phyloP scores from a whole-genome alignment of 306 rosid genomes.

The Prunus salicina region DNA sequence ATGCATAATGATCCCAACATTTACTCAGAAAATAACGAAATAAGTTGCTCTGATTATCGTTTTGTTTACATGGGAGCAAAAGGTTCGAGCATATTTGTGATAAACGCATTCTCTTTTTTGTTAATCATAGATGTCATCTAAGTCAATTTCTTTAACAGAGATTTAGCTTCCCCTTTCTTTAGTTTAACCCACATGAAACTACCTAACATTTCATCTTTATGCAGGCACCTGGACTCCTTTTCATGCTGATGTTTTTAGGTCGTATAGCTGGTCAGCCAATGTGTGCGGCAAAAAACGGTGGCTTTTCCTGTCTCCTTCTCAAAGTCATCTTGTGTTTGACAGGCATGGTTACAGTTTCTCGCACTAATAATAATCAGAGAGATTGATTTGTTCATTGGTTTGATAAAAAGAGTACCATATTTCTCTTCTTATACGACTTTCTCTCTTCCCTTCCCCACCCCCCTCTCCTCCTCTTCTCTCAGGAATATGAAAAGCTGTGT shows the following conservation, averaged over 20 bases:
- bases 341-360: constrained; percentile 47
- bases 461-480: neutral
- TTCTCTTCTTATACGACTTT: neutral
- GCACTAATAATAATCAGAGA: neutral
- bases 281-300: constrained; percentile 89
- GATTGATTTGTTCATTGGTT: neutral
- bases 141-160: constrained; percentile 12
- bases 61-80: constrained; percentile 88
- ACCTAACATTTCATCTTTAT: constrained; percentile 26
- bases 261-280: constrained; percentile 95
- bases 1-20: constrained; percentile 60
- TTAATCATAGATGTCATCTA: neutral
- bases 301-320: constrained; percentile 85
- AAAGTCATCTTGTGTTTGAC: constrained; percentile 74
- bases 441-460: neutral
- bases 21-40: constrained; percentile 50
- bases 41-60: constrained; percentile 93
- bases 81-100: constrained; percentile 46
- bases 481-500: constrained; percentile 72
- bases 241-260: constrained; percentile 96
- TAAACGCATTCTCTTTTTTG: neutral
- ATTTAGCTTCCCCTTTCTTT: neutral
- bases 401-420: neutral
- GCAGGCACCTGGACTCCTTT: constrained; percentile 98
- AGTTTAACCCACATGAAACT: constrained; percentile 12